Percentiles rank a stretch among this genome's conserved stretches.
Evolutionary conservation across 192 early-diverging fungal species (phyloP).

Genomic region (Coemansia sp.): DNA sequence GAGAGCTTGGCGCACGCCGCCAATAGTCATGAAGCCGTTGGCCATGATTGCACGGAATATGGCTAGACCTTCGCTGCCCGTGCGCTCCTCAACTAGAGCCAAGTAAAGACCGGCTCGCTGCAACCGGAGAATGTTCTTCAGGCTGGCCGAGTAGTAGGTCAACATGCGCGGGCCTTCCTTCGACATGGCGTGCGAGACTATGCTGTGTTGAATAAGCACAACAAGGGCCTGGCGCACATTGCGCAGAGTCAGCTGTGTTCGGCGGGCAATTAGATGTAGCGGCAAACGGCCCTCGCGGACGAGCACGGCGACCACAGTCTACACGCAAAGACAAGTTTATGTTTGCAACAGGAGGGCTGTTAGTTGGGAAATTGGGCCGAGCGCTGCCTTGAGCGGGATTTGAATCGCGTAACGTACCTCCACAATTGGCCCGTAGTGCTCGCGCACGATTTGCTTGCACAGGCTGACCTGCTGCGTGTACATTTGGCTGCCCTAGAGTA

Average conservation of each 20-base stretch:
- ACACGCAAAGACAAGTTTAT: background rate
- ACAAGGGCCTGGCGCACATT: conserved; percentile 76
- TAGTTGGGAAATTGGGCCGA: background rate
- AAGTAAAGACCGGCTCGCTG: conserved; percentile 62
- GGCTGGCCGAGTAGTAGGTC: conserved; percentile 71
- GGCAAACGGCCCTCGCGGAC: conserved; percentile 66
- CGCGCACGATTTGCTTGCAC: conserved; percentile 62
- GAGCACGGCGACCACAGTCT: conserved; percentile 32
- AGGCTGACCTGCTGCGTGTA: conserved; percentile 47
- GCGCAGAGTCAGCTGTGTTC: conserved; percentile 51
- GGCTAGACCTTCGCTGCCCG: conserved; percentile 60
- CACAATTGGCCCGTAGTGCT: conserved; percentile 81
- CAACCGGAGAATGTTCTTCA: conserved; percentile 62
- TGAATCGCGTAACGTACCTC: conserved; percentile 53
- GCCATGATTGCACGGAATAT: conserved; percentile 57
- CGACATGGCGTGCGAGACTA: conserved; percentile 71
- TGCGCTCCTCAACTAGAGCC: conserved; percentile 58
- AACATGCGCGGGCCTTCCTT: conserved; percentile 62
- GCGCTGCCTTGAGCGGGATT: background rate
- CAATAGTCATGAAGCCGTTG: conserved; percentile 43
- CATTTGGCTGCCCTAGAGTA: too few species aligned
- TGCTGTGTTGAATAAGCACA: conserved; percentile 86
- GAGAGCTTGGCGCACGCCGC: conserved; percentile 25
- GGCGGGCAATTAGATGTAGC: conserved; percentile 57
- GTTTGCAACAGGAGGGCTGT: background rate